These are phyloP conservation scores for Myxozyma geophila DNA, from an alignment of 805 yeast species.

Conservation along the genomic window DNA sequence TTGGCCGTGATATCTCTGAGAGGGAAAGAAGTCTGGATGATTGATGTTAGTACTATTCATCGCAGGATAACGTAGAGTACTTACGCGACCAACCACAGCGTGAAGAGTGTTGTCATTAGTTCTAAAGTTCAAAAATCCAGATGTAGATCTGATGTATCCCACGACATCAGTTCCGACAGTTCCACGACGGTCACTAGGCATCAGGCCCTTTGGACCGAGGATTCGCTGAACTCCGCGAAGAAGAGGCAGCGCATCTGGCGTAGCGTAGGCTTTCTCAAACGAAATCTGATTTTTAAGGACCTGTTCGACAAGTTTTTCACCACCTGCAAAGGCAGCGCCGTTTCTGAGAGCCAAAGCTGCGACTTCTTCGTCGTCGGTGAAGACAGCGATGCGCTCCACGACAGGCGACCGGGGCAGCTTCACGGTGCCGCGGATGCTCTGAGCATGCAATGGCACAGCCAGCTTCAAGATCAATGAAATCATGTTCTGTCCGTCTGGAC, in stretches of 20 bases:
- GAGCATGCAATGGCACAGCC: conserved; percentile 75
- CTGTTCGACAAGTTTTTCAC: conserved; percentile 65
- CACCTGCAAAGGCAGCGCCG: conserved; percentile 74
- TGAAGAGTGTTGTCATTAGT: conserved; percentile 1
- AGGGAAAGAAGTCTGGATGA: conserved; percentile 16
- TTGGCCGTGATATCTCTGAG: conserved; percentile 17
- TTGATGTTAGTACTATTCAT: neutral
- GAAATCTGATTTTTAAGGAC: conserved; percentile 61
- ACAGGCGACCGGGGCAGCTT: conserved; percentile 74
- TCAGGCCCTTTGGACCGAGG: conserved; percentile 85
- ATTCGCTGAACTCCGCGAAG: conserved; percentile 72
- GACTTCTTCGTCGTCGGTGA: conserved; percentile 62
- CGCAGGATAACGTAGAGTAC: conserved; percentile 1
- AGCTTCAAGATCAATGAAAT: conserved; percentile 67
- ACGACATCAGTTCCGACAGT: conserved; percentile 56
- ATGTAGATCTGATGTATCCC: conserved; percentile 1
- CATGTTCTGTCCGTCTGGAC: conserved; percentile 70
- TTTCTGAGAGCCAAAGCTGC: conserved; percentile 58
- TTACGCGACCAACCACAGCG: conserved; percentile 23
- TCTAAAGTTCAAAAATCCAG: conserved; percentile 22
- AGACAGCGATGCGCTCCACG: conserved; percentile 66
- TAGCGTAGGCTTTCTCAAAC: conserved; percentile 79
- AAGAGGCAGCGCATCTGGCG: conserved; percentile 74
- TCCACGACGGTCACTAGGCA: conserved; percentile 86
- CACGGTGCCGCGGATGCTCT: conserved; percentile 72